A percentile compares a stretch with the other conserved stretches of the same genome.
These are phyloP conservation scores for Lactarius indigo DNA, from an alignment of 768 basidiomycete genomes.

Conservation along the genomic window DNA sequence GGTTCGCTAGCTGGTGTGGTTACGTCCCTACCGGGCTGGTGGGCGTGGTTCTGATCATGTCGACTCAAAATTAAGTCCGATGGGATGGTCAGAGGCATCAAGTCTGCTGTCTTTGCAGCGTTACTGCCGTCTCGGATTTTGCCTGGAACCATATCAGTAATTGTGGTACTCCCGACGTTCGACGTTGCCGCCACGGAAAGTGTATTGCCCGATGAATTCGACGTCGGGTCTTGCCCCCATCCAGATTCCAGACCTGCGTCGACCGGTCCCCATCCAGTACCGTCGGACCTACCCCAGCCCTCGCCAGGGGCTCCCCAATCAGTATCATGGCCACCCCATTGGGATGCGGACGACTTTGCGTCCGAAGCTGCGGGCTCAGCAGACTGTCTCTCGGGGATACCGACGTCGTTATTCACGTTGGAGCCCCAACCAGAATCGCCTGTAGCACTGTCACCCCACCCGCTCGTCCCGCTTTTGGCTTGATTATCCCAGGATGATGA, in stretches of 20 bases:
- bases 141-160: not conserved
- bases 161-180: not conserved
- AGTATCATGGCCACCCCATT: not conserved
- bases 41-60: not conserved
- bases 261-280: not conserved
- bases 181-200: not conserved
- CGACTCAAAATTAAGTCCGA: not conserved
- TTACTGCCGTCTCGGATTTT: not conserved
- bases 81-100: not conserved
- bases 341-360: not conserved
- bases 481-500: not conserved
- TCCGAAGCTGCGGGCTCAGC: not conserved
- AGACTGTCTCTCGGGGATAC: not conserved
- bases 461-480: not conserved
- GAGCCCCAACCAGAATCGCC: conserved; percentile 12
- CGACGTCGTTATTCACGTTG: not conserved
- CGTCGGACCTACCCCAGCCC: not conserved
- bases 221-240: conserved; percentile 11
- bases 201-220: not conserved
- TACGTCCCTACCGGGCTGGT: not conserved
- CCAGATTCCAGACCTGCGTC: not conserved
- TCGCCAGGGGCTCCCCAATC: conserved; percentile 9
- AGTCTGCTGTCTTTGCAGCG: not conserved
- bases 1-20: not conserved
- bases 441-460: conserved; percentile 12